These are phyloP conservation scores for Penicillium tannophilum DNA, from an alignment of 495 filamentous ascomycete genomes.

Conservation along the genomic window DNA sequence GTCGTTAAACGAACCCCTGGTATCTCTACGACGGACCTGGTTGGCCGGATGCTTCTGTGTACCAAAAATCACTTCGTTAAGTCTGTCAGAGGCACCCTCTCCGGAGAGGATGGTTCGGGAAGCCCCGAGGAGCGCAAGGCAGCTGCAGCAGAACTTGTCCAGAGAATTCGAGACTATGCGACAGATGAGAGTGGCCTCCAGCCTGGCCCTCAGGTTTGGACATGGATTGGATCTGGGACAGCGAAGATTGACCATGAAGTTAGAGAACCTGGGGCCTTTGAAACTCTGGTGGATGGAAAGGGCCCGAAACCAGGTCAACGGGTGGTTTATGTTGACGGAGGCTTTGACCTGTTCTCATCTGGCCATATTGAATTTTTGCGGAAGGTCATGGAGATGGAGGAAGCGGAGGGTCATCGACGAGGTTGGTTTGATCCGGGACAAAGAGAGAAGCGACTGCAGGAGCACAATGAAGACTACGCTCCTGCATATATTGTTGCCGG, in stretches of 20 bases:
- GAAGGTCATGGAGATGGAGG: conserved; percentile 70
- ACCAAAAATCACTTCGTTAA: conserved; percentile 87
- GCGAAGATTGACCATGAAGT: conserved; percentile 52
- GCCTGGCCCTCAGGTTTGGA: conserved; percentile 77
- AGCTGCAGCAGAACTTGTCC: conserved; percentile 62
- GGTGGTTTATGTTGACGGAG: conserved; percentile 92
- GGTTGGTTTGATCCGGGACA: conserved; percentile 75
- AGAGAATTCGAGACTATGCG: conserved; percentile 80
- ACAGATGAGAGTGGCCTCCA: conserved; percentile 74
- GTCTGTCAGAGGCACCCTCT: conserved; percentile 65
- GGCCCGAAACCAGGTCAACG: conserved; percentile 73
- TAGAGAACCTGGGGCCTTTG: conserved; percentile 60
- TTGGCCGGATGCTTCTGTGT: conserved; percentile 94
- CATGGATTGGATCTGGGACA: conserved; percentile 63
- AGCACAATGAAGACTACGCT: conserved; percentile 67
- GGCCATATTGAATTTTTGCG: conserved; percentile 95
- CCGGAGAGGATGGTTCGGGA: conserved; percentile 71
- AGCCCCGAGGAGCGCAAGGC: conserved; percentile 63
- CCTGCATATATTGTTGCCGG: conserved; percentile 87
- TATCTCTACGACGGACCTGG: conserved; percentile 95
- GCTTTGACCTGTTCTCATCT: conserved; percentile 95
- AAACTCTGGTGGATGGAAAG: conserved; percentile 64
- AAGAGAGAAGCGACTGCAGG: conserved; percentile 59
- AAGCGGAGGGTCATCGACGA: conserved; percentile 59
- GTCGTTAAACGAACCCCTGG: conserved; percentile 95